phyloP scores from a whole-genome alignment of 2,329 filamentous ascomycete genomes.

The Lasiodiplodia gonubiensis region DNA sequence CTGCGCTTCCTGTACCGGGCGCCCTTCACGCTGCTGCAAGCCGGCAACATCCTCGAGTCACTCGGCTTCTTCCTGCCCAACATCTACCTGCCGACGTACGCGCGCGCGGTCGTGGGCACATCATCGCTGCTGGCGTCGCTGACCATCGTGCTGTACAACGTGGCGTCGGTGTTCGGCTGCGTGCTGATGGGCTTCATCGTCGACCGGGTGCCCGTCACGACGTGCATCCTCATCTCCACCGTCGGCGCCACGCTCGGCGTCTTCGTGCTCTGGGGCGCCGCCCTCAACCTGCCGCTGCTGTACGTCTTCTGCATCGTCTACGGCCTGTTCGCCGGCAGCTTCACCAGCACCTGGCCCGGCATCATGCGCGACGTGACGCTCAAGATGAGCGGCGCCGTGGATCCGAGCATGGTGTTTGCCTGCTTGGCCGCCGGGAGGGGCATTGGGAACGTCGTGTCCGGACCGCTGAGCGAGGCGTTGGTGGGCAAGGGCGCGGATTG shows the following conservation, averaged over 20 bases:
- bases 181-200: conserved; percentile 45
- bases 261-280: conserved; percentile 56
- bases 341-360: conserved; percentile 37
- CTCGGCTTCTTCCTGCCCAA: conserved; percentile 49
- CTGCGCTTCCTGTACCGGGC: conserved; percentile 40
- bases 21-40: conserved; percentile 42
- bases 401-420: conserved; percentile 56
- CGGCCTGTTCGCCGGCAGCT: conserved; percentile 43
- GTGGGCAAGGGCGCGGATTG: conserved; percentile 36
- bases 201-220: conserved; percentile 51
- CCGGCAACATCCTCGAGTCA: conserved; percentile 45
- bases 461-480: conserved; percentile 56
- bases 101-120: conserved; percentile 35
- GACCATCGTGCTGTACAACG: conserved; percentile 45
- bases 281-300: conserved; percentile 44
- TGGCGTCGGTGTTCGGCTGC: conserved; percentile 45
- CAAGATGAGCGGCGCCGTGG: conserved; percentile 39
- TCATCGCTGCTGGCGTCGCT: conserved; percentile 36
- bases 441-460: conserved; percentile 57
- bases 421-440: conserved; percentile 55
- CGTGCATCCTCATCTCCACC: conserved; percentile 50
- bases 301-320: conserved; percentile 43
- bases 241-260: conserved; percentile 48
- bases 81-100: conserved; percentile 48
- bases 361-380: conserved; percentile 37